Percentiles rank a stretch among this genome's conserved stretches.
Conservation (phyloP, 192 early-diverging fungal genomes). For the Coemansia brasiliensis region DNA sequence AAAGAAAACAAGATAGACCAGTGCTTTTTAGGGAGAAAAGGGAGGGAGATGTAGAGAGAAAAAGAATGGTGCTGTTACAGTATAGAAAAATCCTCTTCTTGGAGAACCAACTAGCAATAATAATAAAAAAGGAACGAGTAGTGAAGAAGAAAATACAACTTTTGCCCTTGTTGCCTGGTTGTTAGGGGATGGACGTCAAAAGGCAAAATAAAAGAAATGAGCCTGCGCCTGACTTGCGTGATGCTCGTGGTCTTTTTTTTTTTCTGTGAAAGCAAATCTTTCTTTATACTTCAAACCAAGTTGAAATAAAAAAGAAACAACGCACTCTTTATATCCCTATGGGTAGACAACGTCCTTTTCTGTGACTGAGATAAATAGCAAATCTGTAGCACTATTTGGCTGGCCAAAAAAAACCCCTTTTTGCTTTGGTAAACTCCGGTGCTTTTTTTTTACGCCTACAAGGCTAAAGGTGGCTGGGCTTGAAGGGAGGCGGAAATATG, state of each 20-base stretch:
- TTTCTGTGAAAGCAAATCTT: too few relatives aligned
- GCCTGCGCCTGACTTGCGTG: slow-evolving; percentile 11
- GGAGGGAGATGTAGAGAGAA: neutral
- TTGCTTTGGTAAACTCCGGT: too few relatives aligned
- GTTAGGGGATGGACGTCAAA: neutral
- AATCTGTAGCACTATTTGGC: too few relatives aligned
- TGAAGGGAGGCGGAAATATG: too few relatives aligned
- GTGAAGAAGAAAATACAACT: slow-evolving; percentile 1
- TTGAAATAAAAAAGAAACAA: too few relatives aligned
- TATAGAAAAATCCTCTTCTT: neutral
- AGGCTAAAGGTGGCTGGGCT: too few relatives aligned
- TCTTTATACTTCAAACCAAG: too few relatives aligned
- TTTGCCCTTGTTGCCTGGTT: neutral
- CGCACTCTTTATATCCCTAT: too few relatives aligned
- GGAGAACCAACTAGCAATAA: neutral
- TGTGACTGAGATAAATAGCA: too few relatives aligned
- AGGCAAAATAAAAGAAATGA: slow-evolving; percentile 15
- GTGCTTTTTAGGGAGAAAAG: slow-evolving; percentile 2
- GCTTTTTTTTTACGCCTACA: too few relatives aligned
- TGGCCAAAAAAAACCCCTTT: too few relatives aligned
- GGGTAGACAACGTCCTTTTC: too few relatives aligned
- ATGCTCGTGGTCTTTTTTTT: neutral
- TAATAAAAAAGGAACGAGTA: neutral
- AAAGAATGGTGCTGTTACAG: neutral
- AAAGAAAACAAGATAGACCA: neutral